A percentile compares a stretch with the other conserved stretches of the same genome.
These are phyloP conservation scores for Tetraselmis chui DNA, from an alignment of 139 green algal species.

Conservation along the genomic window DNA sequence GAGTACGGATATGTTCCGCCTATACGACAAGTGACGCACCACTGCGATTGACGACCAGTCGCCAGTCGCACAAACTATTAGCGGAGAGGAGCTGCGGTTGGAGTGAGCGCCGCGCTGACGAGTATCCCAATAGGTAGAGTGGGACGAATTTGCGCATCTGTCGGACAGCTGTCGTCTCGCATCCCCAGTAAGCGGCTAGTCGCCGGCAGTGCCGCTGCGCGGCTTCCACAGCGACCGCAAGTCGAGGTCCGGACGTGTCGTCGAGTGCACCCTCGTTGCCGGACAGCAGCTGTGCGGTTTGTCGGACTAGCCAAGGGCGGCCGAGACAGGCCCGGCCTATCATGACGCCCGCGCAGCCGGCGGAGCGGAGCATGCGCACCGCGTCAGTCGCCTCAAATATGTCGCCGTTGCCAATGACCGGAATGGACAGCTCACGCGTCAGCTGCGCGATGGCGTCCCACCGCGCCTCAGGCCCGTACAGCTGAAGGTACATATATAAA, in stretches of 20 bases:
- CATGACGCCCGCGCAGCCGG: conserved; percentile 39
- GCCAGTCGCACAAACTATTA: conserved; percentile 17
- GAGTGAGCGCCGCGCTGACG: conserved; percentile 5
- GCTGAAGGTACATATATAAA: no score
- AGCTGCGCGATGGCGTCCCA: conserved; percentile 38
- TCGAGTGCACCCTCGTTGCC: neutral
- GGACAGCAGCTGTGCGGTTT: conserved; percentile 19
- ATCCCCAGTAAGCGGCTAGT: neutral
- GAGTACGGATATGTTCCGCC: no score
- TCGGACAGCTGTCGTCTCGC: conserved; percentile 5
- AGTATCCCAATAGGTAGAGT: conserved; percentile 33
- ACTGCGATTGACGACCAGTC: conserved; percentile 12
- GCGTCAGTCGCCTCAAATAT: conserved; percentile 38
- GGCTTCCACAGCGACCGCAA: neutral
- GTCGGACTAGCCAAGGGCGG: conserved; percentile 30
- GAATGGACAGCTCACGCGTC: conserved; percentile 24
- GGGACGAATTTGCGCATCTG: conserved; percentile 36
- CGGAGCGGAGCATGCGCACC: conserved; percentile 26
- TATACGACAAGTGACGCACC: no score
- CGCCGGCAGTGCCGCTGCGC: neutral
- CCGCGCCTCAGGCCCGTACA: conserved; percentile 32
- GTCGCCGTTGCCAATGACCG: conserved; percentile 51
- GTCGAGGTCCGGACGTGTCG: neutral
- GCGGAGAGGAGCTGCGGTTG: conserved; percentile 17
- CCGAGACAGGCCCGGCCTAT: conserved; percentile 34